Base-by-base conservation (phyloP, 441 rosid genomes). In the Populus hybrid region DNA sequence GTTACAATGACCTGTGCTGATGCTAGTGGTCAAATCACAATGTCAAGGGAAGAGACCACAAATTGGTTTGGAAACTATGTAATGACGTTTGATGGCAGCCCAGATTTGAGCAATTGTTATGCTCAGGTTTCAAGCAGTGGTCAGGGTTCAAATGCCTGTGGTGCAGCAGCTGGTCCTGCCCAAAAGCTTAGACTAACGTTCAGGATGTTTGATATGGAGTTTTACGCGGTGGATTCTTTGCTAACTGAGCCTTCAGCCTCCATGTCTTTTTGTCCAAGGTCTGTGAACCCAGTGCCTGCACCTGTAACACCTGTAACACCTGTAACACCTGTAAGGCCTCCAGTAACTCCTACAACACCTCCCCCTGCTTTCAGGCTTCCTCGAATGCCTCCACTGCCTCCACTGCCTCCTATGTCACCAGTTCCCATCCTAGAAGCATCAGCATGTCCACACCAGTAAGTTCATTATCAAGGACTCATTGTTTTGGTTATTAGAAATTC, bases 371-470 rank as follows among this genome's bases (percentile, higher is more conserved):
- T 59, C 68, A 61, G 74, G 56, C 68, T 70, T 59, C 79, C 79
- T 23, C 68, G 68, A 74, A 64, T 75, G 68, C 93, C 94, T 38
- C 91, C 91, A 31, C 7, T 82, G 36, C 84, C 84, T 2, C 81
- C 79, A 2, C 28, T 84, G 78, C 88, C 94, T 75, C 87, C 89
- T 11, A 20, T 83, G 79, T 92, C 97, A 31, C 92, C 95, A 10
- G 4, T 77, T 74, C 92, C 91, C 14, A 90, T 89, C 84, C 56
- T 83, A 23, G 92, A 89, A 79, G 85, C 93, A 74, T 92, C 98
- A 9, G 95, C 94, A 50, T 95, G 98, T 78, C 78, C 97, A 16
- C 87, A 92, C 79, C 88, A 86, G 98, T 90, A 88, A 91, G 97
- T 85, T 74, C 33, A 14, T 16, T 56, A 61, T 21, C 4, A 31